These are phyloP conservation scores for Neurospora tetraspora DNA, from an alignment of 495 filamentous ascomycete species.

Conservation along the genomic window DNA sequence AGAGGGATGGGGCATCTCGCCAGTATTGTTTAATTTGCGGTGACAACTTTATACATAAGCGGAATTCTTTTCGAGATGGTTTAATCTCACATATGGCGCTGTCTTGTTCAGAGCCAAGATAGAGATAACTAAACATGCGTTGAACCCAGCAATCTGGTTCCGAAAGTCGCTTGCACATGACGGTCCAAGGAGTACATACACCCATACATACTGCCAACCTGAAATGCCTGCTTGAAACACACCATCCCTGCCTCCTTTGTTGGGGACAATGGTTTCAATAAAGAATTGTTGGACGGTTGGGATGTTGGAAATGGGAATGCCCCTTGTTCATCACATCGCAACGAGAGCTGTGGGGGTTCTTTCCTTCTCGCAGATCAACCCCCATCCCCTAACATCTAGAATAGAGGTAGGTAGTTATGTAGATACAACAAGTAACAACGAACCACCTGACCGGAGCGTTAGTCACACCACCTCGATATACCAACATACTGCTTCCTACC, in stretches of 20 bases:
- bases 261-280: not conserved
- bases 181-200: not conserved
- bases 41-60: not conserved
- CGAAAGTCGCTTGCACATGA: not conserved
- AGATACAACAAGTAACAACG: not conserved
- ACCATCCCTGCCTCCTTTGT: not conserved
- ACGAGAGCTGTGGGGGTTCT: not conserved
- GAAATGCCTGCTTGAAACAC: not conserved
- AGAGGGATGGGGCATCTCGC: not conserved
- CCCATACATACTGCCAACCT: not conserved
- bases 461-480: not conserved
- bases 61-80: not conserved
- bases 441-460: not conserved
- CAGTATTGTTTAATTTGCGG: not conserved
- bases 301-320: not conserved
- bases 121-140: not conserved
- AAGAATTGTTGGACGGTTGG: not conserved
- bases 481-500: not conserved
- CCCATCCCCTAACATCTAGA: not conserved
- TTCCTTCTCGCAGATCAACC: not conserved
- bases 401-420: not conserved
- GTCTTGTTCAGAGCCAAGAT: not conserved
- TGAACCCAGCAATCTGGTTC: not conserved
- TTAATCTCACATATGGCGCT: not conserved
- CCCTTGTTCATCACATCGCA: not conserved